Conservation (phyloP, 1,284 basidiomycete species). For the Ganoderma sinense region DNA sequence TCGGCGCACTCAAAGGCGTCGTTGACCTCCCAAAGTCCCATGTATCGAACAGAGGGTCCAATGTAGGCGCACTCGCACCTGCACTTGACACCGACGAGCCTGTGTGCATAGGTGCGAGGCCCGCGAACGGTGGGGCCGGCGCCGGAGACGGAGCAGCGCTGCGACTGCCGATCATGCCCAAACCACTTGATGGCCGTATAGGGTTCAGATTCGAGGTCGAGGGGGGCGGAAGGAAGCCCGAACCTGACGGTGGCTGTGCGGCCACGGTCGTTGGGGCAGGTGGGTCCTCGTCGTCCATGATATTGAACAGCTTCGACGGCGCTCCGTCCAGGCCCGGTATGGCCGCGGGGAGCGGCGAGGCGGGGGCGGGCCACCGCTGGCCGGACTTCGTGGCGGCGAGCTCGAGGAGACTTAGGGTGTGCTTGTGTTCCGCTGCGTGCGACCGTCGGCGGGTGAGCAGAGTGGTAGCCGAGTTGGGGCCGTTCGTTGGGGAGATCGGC, state of each 20-base stretch:
- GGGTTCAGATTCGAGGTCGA: constrained; percentile 25
- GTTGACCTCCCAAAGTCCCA: constrained; percentile 6
- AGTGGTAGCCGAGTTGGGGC: constrained; percentile 14
- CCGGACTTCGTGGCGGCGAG: constrained; percentile 59
- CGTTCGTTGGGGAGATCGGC: constrained; percentile 13
- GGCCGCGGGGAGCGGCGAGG: constrained; percentile 58
- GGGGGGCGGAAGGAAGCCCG: constrained; percentile 27
- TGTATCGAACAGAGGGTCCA: background rate
- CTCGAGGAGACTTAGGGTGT: constrained; percentile 63
- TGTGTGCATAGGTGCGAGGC: background rate
- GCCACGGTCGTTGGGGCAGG: background rate
- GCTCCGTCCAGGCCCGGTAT: constrained; percentile 42
- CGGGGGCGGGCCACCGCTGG: constrained; percentile 66
- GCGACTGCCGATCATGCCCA: constrained; percentile 12
- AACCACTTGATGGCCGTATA: constrained; percentile 19
- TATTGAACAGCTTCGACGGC: constrained; percentile 22
- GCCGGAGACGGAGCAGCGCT: background rate
- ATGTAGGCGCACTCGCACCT: background rate
- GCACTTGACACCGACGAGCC: background rate
- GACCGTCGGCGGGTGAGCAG: constrained; percentile 24
- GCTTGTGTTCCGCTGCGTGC: constrained; percentile 51
- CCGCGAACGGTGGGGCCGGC: constrained; percentile 5
- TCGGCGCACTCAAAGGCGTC: background rate
- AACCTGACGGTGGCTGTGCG: constrained; percentile 5
- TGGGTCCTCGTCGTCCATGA: constrained; percentile 36